Conservation (phyloP, 2,329 filamentous ascomycete genomes). For the Scedosporium aurantiacum region DNA sequence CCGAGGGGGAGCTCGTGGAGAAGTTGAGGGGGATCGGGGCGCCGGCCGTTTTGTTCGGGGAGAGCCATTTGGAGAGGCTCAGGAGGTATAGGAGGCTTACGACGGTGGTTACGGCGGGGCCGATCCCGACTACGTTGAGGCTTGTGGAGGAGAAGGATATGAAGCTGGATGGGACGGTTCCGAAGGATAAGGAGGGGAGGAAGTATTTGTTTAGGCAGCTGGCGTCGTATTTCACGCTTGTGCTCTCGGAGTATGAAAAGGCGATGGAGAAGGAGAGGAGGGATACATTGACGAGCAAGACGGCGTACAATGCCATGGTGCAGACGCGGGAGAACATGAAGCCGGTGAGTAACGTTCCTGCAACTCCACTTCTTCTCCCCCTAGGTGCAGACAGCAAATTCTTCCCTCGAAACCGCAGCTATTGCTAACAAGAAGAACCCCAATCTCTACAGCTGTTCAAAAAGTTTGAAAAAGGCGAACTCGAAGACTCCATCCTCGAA, state of each 20-base stretch:
- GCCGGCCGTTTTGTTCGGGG: constrained; percentile 69
- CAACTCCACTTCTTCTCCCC: neutral
- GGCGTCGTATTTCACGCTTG: constrained; percentile 90
- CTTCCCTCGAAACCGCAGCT: neutral
- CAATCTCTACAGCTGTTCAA: constrained; percentile 53
- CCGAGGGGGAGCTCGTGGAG: constrained; percentile 56
- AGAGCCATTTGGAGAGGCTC: constrained; percentile 59
- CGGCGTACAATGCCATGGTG: constrained; percentile 73
- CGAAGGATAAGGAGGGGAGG: constrained; percentile 52
- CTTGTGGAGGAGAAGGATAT: constrained; percentile 78
- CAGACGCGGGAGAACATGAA: constrained; percentile 80
- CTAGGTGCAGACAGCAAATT: neutral
- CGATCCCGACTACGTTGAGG: constrained; percentile 75
- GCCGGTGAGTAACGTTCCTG: constrained; percentile 39
- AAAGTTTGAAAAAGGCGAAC: constrained; percentile 70
- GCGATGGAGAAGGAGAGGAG: constrained; percentile 57
- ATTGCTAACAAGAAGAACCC: constrained; percentile 5
- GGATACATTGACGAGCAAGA: constrained; percentile 66
- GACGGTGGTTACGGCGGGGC: constrained; percentile 55
- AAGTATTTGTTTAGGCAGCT: constrained; percentile 76
- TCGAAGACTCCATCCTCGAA: constrained; percentile 68
- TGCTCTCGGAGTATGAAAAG: constrained; percentile 76
- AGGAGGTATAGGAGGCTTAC: constrained; percentile 59
- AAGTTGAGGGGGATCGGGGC: constrained; percentile 63
- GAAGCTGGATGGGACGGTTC: constrained; percentile 60